Evolutionary conservation across 768 basidiomycete species (phyloP), one percentile per base, ranked within the genome.

Genomic region (Pleurotus cornucopiae): DNA sequence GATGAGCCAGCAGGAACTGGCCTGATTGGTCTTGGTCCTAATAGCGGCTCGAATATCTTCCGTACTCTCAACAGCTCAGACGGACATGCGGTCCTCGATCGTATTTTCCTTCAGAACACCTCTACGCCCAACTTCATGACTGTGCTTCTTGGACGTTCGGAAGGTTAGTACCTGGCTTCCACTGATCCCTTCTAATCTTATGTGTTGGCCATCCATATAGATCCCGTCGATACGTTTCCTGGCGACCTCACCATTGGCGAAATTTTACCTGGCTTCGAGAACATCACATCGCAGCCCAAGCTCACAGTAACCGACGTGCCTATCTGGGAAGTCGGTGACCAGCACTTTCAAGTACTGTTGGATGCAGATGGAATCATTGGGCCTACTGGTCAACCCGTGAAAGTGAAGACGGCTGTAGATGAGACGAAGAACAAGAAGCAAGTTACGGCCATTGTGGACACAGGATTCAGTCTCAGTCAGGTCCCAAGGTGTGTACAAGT

Each of bases 11-110:
- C 56, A 26, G 55, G 47, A 13, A 51, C 26, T 6, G 66, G 66
- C 3, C 40, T 66, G 18, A 55, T 67, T 11, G 66, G 66, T 12
- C 58, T 67, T 6, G 66, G 66, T 12, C 64, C 64, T 4, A 60
- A 51, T 25, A 39, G 40, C 6, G 59, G 60, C 23, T 66, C 65
- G 20, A 55, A 55, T 14, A 58, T 67, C 26, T 56, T 56, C 38
- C 7, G 20, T 0, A n/a, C 39, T 5, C 20, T 63, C 7, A 58
- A 56, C 20, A 53, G 26, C 7, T 40, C 37, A 26, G 38, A 59
- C 12, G 61, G 63, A 7, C 57, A 60, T 53, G 49, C 64, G 6
- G 49, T 60, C 9, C 51, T 67, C 6, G 66, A 67, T 49, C 52
- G 60, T 4, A 66, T 67, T 16, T 67, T 67, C 66, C 16, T 49